A percentile compares a stretch with the other conserved stretches of the same genome.
Conservation (phyloP, 371 early-diverging fungal genomes). For the Dinochytrium kinnereticum region DNA sequence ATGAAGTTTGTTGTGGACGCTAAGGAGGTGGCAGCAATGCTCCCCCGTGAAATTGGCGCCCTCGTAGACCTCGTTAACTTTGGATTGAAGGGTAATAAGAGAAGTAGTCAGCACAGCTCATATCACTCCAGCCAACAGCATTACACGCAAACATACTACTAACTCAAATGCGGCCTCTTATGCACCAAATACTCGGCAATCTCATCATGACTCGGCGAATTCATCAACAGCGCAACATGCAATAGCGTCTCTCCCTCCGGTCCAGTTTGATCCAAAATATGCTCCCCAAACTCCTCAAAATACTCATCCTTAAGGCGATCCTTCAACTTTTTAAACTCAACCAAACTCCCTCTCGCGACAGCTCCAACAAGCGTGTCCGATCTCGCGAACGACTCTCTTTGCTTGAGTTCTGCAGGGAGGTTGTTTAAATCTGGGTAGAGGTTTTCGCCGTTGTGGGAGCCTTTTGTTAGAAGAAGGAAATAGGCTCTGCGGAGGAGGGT, state of each 20-base stretch:
- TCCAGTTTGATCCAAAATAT: neutral
- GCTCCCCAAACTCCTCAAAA: neutral
- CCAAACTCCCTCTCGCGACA: conserved; percentile 1
- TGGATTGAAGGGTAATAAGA: neutral
- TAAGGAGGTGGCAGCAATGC: conserved; percentile 26
- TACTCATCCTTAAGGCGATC: neutral
- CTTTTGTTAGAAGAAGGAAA: neutral
- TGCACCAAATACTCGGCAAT: neutral
- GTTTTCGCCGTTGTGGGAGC: neutral
- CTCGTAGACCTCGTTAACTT: conserved; percentile 33
- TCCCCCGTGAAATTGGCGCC: conserved; percentile 30
- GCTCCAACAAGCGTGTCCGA: neutral
- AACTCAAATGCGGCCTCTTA: neutral
- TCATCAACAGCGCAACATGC: conserved; percentile 6
- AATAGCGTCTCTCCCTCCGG: conserved; percentile 7
- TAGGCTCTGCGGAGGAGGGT: too few species aligned
- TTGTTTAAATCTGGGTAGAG: neutral
- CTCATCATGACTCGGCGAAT: neutral
- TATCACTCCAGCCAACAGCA: too few species aligned
- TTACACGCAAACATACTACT: too few species aligned
- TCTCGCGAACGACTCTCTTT: neutral
- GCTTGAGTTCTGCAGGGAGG: neutral
- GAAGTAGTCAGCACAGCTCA: too few species aligned
- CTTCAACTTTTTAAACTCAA: neutral
- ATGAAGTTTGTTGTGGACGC: neutral